Conservation (phyloP, 352 stramenopile species). For the Globisporangium carolinianum region DNA sequence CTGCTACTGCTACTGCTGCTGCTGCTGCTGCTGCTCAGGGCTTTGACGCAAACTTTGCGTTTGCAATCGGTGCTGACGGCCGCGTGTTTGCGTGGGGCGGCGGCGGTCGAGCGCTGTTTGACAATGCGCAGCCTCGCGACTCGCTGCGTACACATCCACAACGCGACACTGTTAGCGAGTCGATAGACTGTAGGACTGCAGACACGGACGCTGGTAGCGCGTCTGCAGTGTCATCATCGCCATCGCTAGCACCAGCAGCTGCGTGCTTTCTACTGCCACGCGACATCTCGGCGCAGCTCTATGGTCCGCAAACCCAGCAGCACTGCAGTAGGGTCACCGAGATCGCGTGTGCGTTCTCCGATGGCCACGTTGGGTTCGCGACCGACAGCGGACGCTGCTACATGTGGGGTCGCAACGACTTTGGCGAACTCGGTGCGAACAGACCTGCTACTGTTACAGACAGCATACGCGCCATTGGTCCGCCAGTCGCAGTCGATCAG, state of each 20-base stretch:
- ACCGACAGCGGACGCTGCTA: conserved; percentile 33
- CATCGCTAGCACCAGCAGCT: background rate
- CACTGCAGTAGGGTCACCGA: conserved; percentile 12
- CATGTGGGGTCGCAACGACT: conserved; percentile 53
- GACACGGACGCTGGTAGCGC: too few species aligned
- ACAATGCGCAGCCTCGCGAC: too few species aligned
- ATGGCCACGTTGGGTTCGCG: conserved; percentile 41
- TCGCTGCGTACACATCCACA: too few species aligned
- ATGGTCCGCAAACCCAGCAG: background rate
- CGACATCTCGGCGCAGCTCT: conserved; percentile 22
- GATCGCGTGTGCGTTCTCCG: conserved; percentile 36
- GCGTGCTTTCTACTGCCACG: conserved; percentile 43
- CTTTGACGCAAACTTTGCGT: conserved; percentile 63
- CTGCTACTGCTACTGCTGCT: background rate
- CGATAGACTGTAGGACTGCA: too few species aligned
- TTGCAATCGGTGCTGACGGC: conserved; percentile 73
- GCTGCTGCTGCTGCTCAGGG: conserved; percentile 19
- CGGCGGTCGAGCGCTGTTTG: conserved; percentile 34
- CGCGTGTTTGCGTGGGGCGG: conserved; percentile 89
- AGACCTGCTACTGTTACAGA: too few species aligned
- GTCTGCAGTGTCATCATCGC: background rate
- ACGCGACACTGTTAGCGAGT: too few species aligned
- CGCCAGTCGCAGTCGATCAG: background rate
- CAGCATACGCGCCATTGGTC: too few species aligned
- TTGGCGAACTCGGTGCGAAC: conserved; percentile 46